Percentiles rank a stretch among this genome's conserved stretches.
These are phyloP conservation scores for Uncinocarpus reesii DNA, from an alignment of 2,329 filamentous ascomycete species.

Conservation along the genomic window DNA sequence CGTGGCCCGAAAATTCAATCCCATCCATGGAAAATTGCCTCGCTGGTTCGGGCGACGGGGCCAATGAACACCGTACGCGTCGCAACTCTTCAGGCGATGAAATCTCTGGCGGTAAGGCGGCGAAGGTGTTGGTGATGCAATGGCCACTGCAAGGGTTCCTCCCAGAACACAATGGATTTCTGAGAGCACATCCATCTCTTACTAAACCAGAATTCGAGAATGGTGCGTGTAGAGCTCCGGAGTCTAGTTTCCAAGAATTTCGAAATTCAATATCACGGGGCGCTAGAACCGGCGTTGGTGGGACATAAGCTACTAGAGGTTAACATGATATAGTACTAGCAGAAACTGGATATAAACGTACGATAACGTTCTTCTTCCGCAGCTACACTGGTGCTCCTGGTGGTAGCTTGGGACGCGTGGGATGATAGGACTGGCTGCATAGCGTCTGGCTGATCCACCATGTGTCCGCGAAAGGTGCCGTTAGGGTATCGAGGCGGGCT, in stretches of 20 bases:
- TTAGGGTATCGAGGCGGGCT: constrained; percentile 15
- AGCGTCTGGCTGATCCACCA: constrained; percentile 25
- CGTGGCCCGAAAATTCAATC: not conserved
- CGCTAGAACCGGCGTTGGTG: not conserved
- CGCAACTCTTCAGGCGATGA: constrained; percentile 4
- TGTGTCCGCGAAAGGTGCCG: constrained; percentile 16
- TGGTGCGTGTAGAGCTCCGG: no score
- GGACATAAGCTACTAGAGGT: not conserved
- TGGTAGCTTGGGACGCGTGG: constrained; percentile 4
- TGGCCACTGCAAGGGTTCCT: not conserved
- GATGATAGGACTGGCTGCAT: constrained; percentile 50
- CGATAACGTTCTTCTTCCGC: not conserved
- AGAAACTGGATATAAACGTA: not conserved
- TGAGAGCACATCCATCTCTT: not conserved
- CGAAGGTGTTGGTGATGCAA: constrained; percentile 1
- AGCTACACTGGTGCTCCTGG: not conserved
- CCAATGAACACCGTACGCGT: constrained; percentile 1
- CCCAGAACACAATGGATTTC: not conserved
- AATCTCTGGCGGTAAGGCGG: not conserved
- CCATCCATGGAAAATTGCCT: not conserved
- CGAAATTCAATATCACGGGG: not conserved
- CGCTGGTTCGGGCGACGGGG: not conserved
- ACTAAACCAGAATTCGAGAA: not conserved
- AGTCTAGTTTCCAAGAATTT: no score
- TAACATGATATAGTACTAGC: not conserved